Conservation (phyloP, 768 basidiomycete genomes). For the Trametes elegans region DNA sequence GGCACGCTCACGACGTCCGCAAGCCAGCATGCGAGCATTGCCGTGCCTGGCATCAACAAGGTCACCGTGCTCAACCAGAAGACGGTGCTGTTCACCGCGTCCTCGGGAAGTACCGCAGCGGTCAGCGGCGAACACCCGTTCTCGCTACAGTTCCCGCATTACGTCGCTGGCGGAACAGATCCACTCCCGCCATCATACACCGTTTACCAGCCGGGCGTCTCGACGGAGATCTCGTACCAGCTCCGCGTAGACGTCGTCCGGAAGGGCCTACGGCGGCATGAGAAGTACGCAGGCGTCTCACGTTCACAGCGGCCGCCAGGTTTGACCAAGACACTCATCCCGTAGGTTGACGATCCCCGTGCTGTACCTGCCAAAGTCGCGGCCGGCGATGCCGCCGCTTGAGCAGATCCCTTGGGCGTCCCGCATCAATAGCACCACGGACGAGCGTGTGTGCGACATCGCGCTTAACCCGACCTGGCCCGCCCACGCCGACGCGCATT, state of each 20-base stretch:
- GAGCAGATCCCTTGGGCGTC: constrained; percentile 32
- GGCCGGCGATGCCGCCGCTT: constrained; percentile 35
- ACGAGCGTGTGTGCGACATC: constrained; percentile 34
- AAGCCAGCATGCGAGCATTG: constrained; percentile 29
- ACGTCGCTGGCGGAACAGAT: constrained; percentile 28
- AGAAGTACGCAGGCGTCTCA: constrained; percentile 32
- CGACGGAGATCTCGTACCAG: constrained; percentile 35
- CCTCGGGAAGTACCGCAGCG: constrained; percentile 16
- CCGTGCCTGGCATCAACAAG: constrained; percentile 27
- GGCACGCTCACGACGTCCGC: constrained; percentile 35
- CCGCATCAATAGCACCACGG: constrained; percentile 19
- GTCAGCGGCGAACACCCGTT: constrained; percentile 34
- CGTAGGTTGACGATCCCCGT: constrained; percentile 32
- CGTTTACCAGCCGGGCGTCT: constrained; percentile 30
- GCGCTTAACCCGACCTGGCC: constrained; percentile 18
- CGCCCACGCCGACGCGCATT: constrained; percentile 2
- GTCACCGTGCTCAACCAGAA: constrained; percentile 30
- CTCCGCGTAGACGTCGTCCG: constrained; percentile 39
- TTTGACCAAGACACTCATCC: constrained; percentile 4
- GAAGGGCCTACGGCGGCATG: constrained; percentile 39
- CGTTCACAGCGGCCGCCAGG: not conserved
- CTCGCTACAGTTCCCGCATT: constrained; percentile 39
- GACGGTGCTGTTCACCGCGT: constrained; percentile 29
- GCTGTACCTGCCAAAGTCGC: constrained; percentile 44
- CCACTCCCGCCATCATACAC: constrained; percentile 41